Conservation (phyloP, 805 yeast species). For the Myxozyma vanderwaltii region DNA sequence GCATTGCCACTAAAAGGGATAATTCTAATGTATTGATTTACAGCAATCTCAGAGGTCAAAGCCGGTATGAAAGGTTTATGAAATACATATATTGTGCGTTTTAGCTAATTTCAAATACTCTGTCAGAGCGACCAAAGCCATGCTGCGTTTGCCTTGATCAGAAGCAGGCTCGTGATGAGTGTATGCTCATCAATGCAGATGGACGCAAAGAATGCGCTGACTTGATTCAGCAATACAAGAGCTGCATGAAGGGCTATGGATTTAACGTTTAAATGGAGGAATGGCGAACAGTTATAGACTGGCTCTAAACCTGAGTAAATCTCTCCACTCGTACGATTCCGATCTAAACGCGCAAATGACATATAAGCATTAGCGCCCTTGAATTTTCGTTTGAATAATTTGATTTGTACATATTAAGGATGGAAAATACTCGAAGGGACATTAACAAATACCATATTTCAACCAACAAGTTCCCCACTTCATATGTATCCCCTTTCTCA, state of each 20-base stretch:
- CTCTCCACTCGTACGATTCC: too few species aligned
- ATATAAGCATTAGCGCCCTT: too few species aligned
- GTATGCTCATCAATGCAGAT: conserved; percentile 77
- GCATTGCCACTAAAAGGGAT: neutral
- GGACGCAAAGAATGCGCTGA: conserved; percentile 80
- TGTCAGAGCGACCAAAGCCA: conserved; percentile 72
- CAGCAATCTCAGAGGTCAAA: conserved; percentile 4
- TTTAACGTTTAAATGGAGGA: conserved; percentile 52
- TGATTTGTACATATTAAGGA: too few species aligned
- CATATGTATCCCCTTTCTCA: neutral
- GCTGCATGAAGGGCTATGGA: conserved; percentile 91
- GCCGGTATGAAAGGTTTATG: neutral
- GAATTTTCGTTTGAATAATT: too few species aligned
- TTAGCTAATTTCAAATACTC: neutral
- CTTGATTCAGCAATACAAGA: conserved; percentile 70
- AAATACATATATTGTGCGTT: too few species aligned
- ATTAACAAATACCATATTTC: too few species aligned
- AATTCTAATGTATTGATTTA: neutral
- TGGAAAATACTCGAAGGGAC: too few species aligned
- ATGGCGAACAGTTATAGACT: too few species aligned
- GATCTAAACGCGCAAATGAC: too few species aligned
- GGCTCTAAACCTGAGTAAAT: too few species aligned
- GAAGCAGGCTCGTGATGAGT: conserved; percentile 81
- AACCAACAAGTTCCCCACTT: neutral
- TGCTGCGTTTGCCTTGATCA: conserved; percentile 93